phyloP scores from a whole-genome alignment of 163 green algal species.

The Chlorella variabilis region DNA sequence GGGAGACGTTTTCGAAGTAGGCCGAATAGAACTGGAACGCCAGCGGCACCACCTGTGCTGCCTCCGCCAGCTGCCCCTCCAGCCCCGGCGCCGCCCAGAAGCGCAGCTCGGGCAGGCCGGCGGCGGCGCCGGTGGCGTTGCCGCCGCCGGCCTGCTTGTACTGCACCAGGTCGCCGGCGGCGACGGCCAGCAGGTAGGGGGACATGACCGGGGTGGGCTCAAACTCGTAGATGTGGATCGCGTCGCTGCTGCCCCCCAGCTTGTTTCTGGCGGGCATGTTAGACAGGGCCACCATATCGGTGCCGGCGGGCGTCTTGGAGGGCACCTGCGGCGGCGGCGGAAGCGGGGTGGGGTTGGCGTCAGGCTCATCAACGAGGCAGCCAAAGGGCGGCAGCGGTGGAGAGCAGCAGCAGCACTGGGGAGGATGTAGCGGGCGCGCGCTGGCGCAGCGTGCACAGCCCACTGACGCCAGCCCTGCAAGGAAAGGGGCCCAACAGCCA shows the following conservation, averaged over 20 bases:
- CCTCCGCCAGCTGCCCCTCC: neutral
- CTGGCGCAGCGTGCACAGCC: too few species aligned
- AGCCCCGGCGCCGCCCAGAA: slow-evolving; percentile 5
- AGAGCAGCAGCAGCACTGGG: neutral
- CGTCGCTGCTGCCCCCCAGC: neutral
- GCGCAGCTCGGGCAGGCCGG: neutral
- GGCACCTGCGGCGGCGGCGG: slow-evolving; percentile 14
- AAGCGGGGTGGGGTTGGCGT: too few species aligned
- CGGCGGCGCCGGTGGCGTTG: neutral
- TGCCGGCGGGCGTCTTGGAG: neutral
- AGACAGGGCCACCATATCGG: slow-evolving; percentile 28
- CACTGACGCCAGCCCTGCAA: too few species aligned
- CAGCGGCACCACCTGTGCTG: neutral
- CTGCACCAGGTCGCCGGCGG: slow-evolving; percentile 45
- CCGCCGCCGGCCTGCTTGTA: neutral
- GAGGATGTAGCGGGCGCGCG: neutral
- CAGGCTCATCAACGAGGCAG: too few species aligned
- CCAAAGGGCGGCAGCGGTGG: neutral
- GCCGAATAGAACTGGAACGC: neutral
- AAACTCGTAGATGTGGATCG: slow-evolving; percentile 29
- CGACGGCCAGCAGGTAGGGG: slow-evolving; percentile 57
- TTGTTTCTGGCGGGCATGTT: slow-evolving; percentile 37
- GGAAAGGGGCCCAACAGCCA: too few species aligned
- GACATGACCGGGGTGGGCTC: slow-evolving; percentile 54
- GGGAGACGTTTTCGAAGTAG: neutral